phyloP scores from a whole-genome alignment of 192 early-diverging fungal species.

The Spizellomyces punctatus region DNA sequence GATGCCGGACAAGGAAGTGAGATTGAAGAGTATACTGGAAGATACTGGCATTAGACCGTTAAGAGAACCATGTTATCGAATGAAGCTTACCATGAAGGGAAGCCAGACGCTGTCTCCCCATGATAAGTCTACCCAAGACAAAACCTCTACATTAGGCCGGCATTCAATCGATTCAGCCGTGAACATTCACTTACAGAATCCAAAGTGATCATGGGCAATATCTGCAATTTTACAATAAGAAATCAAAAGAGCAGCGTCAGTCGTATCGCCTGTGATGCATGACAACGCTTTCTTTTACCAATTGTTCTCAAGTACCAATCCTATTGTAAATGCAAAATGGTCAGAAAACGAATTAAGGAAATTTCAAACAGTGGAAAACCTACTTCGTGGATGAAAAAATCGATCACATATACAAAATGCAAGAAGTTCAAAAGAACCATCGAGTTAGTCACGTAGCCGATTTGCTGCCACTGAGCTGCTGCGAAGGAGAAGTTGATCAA shows the following conservation, averaged over 20 bases:
- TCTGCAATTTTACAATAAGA: slow-evolving; percentile 19
- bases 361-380: background rate
- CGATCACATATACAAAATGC: slow-evolving; percentile 74
- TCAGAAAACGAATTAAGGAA: background rate
- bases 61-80: background rate
- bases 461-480: slow-evolving; percentile 71
- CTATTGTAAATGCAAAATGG: slow-evolving; percentile 28
- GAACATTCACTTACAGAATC: slow-evolving; percentile 51
- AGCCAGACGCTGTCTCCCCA: slow-evolving; percentile 84
- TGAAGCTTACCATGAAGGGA: slow-evolving; percentile 63
- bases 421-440: slow-evolving; percentile 77
- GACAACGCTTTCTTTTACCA: slow-evolving; percentile 13
- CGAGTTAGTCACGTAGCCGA: slow-evolving; percentile 78
- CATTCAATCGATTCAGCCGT: background rate
- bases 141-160: background rate
- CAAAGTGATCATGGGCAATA: slow-evolving; percentile 85
- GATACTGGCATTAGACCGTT: background rate
- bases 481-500: slow-evolving; percentile 79
- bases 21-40: slow-evolving; percentile 75
- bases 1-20: slow-evolving; percentile 74
- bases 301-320: slow-evolving; percentile 88
- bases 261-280: no score
- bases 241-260: no score
- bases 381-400: slow-evolving; percentile 74
- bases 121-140: slow-evolving; percentile 53